phyloP scores from a whole-genome alignment of 352 stramenopile species.

The Globisporangium mamillatum region DNA sequence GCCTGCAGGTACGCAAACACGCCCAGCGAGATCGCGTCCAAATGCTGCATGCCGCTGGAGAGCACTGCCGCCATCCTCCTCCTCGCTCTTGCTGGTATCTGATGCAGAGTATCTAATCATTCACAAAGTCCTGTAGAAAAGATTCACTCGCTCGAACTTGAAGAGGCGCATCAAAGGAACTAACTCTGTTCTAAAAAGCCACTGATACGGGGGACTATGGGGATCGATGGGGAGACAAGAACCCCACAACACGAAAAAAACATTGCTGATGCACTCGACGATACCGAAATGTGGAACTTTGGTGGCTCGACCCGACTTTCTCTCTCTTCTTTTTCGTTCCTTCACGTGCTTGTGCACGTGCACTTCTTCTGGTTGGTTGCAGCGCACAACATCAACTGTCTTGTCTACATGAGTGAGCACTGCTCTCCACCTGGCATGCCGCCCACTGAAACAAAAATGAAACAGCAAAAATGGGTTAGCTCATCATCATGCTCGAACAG shows the following conservation, averaged over 20 bases:
- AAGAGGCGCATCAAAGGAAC: neutral
- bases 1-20: conserved; percentile 69
- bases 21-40: conserved; percentile 61
- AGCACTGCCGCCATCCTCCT: neutral
- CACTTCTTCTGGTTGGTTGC: neutral
- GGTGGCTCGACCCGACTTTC: neutral
- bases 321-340: neutral
- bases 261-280: neutral
- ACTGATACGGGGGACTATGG: neutral
- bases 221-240: neutral
- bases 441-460: conserved; percentile 31
- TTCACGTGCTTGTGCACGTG: neutral
- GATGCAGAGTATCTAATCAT: neutral
- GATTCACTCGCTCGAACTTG: neutral
- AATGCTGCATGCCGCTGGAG: conserved; percentile 15
- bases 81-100: neutral
- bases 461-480: conserved; percentile 10
- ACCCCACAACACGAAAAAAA: neutral
- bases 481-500: neutral
- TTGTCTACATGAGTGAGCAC: conserved; percentile 66
- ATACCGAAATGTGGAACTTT: neutral
- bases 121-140: neutral
- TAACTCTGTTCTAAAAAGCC: neutral
- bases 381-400: neutral
- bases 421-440: conserved; percentile 64